These are phyloP conservation scores for Solanum phureja DNA, from an alignment of 257 asterid species.

Conservation along the genomic window DNA sequence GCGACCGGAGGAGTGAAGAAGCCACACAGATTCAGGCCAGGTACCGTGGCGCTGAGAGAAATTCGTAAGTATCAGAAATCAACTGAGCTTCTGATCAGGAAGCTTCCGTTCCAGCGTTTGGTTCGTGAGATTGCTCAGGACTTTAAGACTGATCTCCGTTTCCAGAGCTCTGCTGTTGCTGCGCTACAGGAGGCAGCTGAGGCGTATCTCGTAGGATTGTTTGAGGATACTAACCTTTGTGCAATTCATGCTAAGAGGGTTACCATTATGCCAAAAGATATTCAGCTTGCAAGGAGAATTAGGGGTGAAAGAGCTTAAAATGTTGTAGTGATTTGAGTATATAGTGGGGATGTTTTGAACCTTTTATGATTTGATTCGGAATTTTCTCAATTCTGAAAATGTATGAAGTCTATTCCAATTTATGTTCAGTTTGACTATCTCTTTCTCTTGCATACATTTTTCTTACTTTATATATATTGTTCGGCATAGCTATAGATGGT, in stretches of 20 bases:
- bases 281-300: constrained; percentile 22
- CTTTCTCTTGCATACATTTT: background rate
- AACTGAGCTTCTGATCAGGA: constrained; percentile 15
- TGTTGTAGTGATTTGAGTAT: background rate
- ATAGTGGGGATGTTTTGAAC: background rate
- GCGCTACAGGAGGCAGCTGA: constrained; percentile 27
- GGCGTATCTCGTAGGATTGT: constrained; percentile 16
- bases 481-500: background rate
- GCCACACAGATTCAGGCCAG: constrained; percentile 27
- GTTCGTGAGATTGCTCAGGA: constrained; percentile 37
- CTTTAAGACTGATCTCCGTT: constrained; percentile 27
- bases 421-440: background rate
- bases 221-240: constrained; percentile 26
- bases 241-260: constrained; percentile 30
- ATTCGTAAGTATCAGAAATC: constrained; percentile 29
- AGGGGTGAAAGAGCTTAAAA: constrained; percentile 18
- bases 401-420: background rate
- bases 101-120: constrained; percentile 21
- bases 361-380: background rate
- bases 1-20: constrained; percentile 32
- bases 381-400: background rate
- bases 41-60: constrained; percentile 22
- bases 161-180: constrained; percentile 26
- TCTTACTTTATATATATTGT: too few species aligned
- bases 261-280: constrained; percentile 20